Conservation (phyloP, 371 early-diverging fungal species). For the Mucor piriformis region DNA sequence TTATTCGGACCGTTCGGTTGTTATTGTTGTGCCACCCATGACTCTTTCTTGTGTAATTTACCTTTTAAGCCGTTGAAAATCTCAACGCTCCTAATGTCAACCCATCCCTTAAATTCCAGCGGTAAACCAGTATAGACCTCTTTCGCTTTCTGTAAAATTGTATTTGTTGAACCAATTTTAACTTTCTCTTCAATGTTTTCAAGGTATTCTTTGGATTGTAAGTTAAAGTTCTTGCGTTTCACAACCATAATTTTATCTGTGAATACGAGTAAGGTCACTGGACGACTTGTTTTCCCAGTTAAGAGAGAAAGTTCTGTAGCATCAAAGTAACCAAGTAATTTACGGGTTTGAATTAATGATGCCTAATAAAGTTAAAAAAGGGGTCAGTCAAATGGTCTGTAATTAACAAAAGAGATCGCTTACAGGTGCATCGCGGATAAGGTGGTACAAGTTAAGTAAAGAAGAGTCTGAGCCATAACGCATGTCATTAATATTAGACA, state of each 20-base stretch:
- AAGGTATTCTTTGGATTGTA: slow-evolving; percentile 22
- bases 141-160: slow-evolving; percentile 28
- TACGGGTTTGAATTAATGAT: slow-evolving; percentile 38
- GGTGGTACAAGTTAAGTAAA: slow-evolving; percentile 30
- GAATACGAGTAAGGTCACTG: slow-evolving; percentile 48
- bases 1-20: slow-evolving; percentile 22
- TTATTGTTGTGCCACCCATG: slow-evolving; percentile 4
- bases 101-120: slow-evolving; percentile 53
- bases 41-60: slow-evolving; percentile 7
- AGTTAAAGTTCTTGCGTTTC: slow-evolving; percentile 31
- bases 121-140: slow-evolving; percentile 9
- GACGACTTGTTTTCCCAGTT: slow-evolving; percentile 29
- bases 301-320: slow-evolving; percentile 42
- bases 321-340: slow-evolving; percentile 43
- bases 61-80: slow-evolving; percentile 47
- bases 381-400: neutral
- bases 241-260: slow-evolving; percentile 50
- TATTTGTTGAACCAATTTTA: slow-evolving; percentile 19
- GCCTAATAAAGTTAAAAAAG: slow-evolving; percentile 1
- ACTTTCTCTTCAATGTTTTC: slow-evolving; percentile 27
- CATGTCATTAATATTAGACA: slow-evolving; percentile 21
- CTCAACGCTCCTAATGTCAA: slow-evolving; percentile 44
- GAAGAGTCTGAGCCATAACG: slow-evolving; percentile 33
- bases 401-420: slow-evolving; percentile 1
- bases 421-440: slow-evolving; percentile 49